phyloP scores from a whole-genome alignment of 805 yeast genomes.

The Kuraishia capsulata region DNA sequence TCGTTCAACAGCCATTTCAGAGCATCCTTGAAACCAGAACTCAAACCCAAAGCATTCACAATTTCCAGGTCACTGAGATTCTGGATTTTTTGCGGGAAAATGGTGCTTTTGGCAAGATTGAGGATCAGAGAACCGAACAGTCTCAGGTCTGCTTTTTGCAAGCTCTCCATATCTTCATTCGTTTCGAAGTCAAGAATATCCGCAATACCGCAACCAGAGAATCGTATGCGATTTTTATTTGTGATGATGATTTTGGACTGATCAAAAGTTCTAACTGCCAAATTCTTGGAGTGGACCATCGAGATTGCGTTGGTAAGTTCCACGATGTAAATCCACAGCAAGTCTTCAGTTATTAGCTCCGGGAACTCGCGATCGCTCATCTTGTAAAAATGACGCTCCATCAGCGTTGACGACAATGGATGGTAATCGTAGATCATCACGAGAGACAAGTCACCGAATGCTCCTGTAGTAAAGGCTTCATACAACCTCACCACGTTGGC shows the following conservation, averaged over 20 bases:
- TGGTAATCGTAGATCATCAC: constrained; percentile 77
- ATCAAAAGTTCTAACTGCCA: constrained; percentile 56
- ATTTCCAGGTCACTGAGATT: constrained; percentile 6
- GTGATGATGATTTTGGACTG: constrained; percentile 68
- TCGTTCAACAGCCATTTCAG: constrained; percentile 26
- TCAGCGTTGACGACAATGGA: constrained; percentile 66
- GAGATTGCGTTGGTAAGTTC: constrained; percentile 67
- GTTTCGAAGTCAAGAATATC: constrained; percentile 44
- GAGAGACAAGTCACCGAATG: constrained; percentile 74
- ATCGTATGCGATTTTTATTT: constrained; percentile 57
- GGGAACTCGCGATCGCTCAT: constrained; percentile 26
- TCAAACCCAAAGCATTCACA: constrained; percentile 23
- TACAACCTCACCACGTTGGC: constrained; percentile 58
- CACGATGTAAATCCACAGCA: constrained; percentile 67
- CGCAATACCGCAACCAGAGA: constrained; percentile 61
- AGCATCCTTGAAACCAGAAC: constrained; percentile 35
- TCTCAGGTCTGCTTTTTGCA: constrained; percentile 47
- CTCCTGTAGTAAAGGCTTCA: constrained; percentile 81
- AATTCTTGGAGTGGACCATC: constrained; percentile 54
- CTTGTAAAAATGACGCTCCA: constrained; percentile 54
- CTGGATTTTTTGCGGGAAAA: constrained; percentile 8
- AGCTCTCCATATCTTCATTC: constrained; percentile 14
- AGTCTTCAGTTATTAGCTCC: constrained; percentile 50
- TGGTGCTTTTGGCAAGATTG: constrained; percentile 36
- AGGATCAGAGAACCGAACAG: constrained; percentile 52